Evolutionary conservation across 2,329 filamentous ascomycete genomes (phyloP).

Genomic region (Herpotrichia juniperi): DNA sequence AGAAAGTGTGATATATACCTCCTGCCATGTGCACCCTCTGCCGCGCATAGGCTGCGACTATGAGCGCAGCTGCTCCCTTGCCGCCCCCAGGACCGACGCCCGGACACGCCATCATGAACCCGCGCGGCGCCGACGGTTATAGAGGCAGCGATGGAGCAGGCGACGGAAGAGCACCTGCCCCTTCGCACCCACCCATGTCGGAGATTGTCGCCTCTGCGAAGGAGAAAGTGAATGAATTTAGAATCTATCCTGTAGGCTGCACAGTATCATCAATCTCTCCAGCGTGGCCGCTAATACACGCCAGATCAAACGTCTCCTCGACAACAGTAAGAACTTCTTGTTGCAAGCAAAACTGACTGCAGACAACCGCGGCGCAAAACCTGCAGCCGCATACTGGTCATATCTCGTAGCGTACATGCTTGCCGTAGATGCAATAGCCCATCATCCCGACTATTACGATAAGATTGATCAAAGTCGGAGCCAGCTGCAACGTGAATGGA

Average conservation of each 20-base stretch:
- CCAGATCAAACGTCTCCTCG: constrained; percentile 49
- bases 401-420: constrained; percentile 85
- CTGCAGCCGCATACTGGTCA: constrained; percentile 79
- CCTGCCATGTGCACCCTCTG: constrained; percentile 30
- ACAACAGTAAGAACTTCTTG: constrained; percentile 49
- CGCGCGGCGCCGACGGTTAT: constrained; percentile 27
- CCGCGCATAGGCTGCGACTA: constrained; percentile 33
- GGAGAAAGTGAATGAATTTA: constrained; percentile 39
- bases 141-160: constrained; percentile 31
- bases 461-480: constrained; percentile 63
- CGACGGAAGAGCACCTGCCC: constrained; percentile 25
- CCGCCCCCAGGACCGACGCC: constrained; percentile 33
- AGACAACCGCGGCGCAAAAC: constrained; percentile 50
- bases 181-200: constrained; percentile 47
- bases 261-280: background rate
- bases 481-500: constrained; percentile 57
- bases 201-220: constrained; percentile 51
- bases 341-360: constrained; percentile 55
- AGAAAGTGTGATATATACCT: background rate
- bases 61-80: constrained; percentile 48
- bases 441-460: constrained; percentile 73
- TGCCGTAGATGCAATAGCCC: constrained; percentile 75
- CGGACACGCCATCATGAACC: constrained; percentile 38
- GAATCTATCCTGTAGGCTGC: constrained; percentile 32
- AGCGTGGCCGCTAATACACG: constrained; percentile 17